Evolutionary conservation across 192 early-diverging fungal species (phyloP).

Genomic region (Backusella liffmaniae): DNA sequence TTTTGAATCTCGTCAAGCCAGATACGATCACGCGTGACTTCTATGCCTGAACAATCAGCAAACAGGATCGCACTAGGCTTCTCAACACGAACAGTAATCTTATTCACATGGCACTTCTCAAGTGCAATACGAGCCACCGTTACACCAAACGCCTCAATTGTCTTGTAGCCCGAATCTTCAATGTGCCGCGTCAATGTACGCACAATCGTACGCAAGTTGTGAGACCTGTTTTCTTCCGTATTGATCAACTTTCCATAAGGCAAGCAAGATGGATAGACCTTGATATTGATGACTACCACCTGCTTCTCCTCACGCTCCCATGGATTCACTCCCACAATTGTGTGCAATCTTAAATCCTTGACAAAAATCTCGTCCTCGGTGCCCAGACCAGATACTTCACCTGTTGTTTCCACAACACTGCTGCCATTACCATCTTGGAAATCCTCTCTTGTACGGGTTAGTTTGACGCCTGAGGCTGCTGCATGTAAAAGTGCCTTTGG

Average conservation of each 20-base stretch:
- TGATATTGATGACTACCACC: constrained; percentile 75
- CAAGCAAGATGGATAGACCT: constrained; percentile 56
- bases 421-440: neutral
- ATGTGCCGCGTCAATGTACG: constrained; percentile 75
- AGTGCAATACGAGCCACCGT: constrained; percentile 77
- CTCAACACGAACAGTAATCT: constrained; percentile 87
- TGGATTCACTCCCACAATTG: constrained; percentile 93
- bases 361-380: constrained; percentile 83
- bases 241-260: constrained; percentile 16
- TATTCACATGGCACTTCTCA: constrained; percentile 79
- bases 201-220: constrained; percentile 91
- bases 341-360: constrained; percentile 71
- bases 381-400: constrained; percentile 40
- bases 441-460: constrained; percentile 73
- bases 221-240: constrained; percentile 65
- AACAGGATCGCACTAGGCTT: constrained; percentile 95
- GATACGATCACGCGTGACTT: constrained; percentile 74
- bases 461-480: constrained; percentile 81
- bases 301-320: constrained; percentile 97
- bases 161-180: constrained; percentile 87
- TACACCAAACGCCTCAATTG: constrained; percentile 91
- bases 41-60: constrained; percentile 85
- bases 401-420: constrained; percentile 33
- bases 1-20: constrained; percentile 27
- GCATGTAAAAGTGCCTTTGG: constrained; percentile 91